A percentile compares a stretch with the other conserved stretches of the same genome.
Evolutionary conservation across 1,284 basidiomycete species (phyloP).

Genomic region (Wolfiporia cocos): DNA sequence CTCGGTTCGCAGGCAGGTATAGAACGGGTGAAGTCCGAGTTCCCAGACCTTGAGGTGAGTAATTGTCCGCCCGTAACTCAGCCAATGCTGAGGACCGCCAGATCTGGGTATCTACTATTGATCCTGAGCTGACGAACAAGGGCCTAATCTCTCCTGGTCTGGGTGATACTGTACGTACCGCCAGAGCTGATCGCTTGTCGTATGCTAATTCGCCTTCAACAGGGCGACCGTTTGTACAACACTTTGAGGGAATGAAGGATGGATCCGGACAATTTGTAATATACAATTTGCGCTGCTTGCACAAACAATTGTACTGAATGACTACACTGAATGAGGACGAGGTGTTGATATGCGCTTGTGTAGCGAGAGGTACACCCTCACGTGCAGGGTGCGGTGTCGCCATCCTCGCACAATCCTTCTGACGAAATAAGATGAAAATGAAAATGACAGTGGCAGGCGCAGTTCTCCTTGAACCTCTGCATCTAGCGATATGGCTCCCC

Average conservation of each 20-base stretch:
- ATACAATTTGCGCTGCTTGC: neutral
- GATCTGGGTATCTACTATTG: constrained; percentile 84
- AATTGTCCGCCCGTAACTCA: constrained; percentile 12
- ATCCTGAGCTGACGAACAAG: constrained; percentile 61
- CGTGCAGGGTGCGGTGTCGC: constrained; percentile 1
- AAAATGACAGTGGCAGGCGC: constrained; percentile 2
- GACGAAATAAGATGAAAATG: neutral
- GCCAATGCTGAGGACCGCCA: constrained; percentile 27
- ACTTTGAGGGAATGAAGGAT: constrained; percentile 22
- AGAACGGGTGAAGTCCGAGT: constrained; percentile 54
- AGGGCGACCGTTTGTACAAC: constrained; percentile 33
- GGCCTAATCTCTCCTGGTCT: constrained; percentile 85
- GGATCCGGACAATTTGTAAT: neutral
- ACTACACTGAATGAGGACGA: too few relatives aligned
- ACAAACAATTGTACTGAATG: too few relatives aligned
- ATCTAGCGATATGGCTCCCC: constrained; percentile 19
- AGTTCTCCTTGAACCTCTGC: too few relatives aligned
- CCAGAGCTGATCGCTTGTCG: neutral
- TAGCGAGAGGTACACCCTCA: too few relatives aligned
- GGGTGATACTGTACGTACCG: constrained; percentile 64
- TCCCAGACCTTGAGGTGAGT: constrained; percentile 76
- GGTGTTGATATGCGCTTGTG: too few relatives aligned
- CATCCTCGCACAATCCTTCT: constrained; percentile 5
- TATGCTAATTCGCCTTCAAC: neutral
- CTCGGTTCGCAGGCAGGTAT: constrained; percentile 79